phyloP scores from a whole-genome alignment of 306 rosid genomes.

The Sophora flavescens region DNA sequence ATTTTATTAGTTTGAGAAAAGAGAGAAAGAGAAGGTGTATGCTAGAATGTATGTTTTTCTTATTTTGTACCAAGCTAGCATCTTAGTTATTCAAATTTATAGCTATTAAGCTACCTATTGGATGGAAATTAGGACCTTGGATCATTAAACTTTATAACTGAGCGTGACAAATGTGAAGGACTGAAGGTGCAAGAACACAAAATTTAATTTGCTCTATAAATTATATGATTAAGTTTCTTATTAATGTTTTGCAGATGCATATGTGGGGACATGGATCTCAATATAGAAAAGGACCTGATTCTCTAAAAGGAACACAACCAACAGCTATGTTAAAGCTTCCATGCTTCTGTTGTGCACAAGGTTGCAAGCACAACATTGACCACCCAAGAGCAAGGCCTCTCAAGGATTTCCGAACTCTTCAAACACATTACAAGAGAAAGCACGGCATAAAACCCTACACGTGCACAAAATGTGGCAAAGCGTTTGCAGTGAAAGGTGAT shows the following conservation, averaged over 20 bases:
- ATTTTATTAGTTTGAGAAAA: too few species aligned
- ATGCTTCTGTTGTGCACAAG: constrained; percentile 71
- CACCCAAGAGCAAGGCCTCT: constrained; percentile 72
- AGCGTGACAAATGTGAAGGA: background rate
- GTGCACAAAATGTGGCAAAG: constrained; percentile 67
- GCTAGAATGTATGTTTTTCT: too few species aligned
- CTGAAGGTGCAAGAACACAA: background rate
- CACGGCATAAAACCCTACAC: constrained; percentile 72
- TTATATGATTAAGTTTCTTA: background rate
- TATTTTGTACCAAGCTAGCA: background rate
- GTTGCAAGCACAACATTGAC: constrained; percentile 80
- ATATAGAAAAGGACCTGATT: constrained; percentile 67
- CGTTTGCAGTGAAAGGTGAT: constrained; percentile 82
- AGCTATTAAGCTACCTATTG: too few species aligned
- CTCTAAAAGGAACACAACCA: constrained; percentile 69
- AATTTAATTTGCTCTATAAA: background rate
- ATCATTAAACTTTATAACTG: too few species aligned
- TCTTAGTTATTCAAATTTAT: too few species aligned
- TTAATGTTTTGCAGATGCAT: constrained; percentile 62
- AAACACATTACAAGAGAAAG: constrained; percentile 81
- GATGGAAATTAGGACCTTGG: too few species aligned
- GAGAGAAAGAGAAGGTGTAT: too few species aligned
- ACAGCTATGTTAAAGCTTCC: constrained; percentile 71
- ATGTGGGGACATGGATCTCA: constrained; percentile 92
- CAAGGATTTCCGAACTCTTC: constrained; percentile 80